A percentile compares a stretch with the other conserved stretches of the same genome.
Evolutionary conservation across 2,329 filamentous ascomycete genomes (phyloP).

Genomic region (Alternaria sp.): DNA sequence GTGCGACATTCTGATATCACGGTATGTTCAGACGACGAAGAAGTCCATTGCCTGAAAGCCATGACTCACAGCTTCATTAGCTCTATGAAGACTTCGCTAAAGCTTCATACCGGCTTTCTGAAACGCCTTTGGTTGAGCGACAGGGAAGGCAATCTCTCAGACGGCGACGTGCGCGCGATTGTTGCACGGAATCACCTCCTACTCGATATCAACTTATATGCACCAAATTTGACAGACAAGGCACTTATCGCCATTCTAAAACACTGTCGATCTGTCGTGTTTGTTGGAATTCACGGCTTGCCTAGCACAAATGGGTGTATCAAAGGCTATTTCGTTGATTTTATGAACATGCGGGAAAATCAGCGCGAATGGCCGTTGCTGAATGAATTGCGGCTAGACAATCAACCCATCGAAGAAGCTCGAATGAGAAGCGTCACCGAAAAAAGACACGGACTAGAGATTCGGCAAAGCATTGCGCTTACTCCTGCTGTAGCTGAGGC

Average conservation of each 20-base stretch:
- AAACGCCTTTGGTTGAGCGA: background rate
- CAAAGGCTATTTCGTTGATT: background rate
- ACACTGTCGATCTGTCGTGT: background rate
- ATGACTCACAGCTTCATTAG: background rate
- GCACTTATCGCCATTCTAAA: background rate
- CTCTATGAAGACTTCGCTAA: background rate
- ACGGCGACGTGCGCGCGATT: background rate
- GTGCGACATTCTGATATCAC: no score
- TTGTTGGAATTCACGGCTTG: background rate
- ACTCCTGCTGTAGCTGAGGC: no score
- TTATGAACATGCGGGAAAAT: background rate
- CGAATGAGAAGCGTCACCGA: background rate
- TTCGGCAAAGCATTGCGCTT: no score
- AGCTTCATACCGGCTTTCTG: background rate
- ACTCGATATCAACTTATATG: background rate
- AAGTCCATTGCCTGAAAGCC: background rate
- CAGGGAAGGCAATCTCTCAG: background rate
- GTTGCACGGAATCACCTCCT: background rate
- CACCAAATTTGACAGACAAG: background rate
- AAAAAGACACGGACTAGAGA: background rate
- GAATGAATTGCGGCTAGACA: background rate
- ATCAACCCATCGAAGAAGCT: background rate
- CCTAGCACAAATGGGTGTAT: background rate
- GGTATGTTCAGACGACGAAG: background rate
- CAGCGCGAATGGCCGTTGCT: background rate